Evolutionary conservation across 2,329 filamentous ascomycete species (phyloP).

Genomic region (Venturia pyrina): DNA sequence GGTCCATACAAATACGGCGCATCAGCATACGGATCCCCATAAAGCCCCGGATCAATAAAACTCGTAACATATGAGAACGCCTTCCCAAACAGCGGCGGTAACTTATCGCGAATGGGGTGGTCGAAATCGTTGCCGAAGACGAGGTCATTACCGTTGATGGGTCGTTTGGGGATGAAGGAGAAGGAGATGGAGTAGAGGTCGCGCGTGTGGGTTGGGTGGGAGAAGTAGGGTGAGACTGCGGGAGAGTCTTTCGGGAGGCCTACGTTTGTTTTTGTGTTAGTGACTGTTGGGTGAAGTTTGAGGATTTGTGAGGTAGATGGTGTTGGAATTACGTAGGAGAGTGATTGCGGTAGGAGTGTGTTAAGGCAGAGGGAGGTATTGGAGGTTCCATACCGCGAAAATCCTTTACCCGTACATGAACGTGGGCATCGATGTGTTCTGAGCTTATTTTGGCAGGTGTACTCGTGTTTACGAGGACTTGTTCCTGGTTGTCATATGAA

Average conservation of each 20-base stretch:
- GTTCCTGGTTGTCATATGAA: conserved; percentile 61
- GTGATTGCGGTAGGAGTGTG: no score
- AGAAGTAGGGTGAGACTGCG: conserved; percentile 30
- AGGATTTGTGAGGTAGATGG: not conserved
- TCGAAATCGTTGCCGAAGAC: conserved; percentile 97
- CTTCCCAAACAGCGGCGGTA: conserved; percentile 78
- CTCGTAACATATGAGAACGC: conserved; percentile 80
- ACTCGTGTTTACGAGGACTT: conserved; percentile 64
- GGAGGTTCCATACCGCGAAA: conserved; percentile 34
- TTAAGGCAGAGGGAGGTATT: not conserved
- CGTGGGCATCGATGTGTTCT: conserved; percentile 51
- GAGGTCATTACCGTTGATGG: conserved; percentile 59
- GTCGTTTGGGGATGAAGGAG: conserved; percentile 60
- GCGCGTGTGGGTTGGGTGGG: conserved; percentile 25
- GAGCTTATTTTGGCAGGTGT: conserved; percentile 53
- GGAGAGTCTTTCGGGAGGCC: conserved; percentile 67
- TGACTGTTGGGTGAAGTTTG: not conserved
- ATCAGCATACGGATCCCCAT: conserved; percentile 84
- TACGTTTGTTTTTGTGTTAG: conserved; percentile 18
- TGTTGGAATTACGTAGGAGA: not conserved
- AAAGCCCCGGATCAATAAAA: conserved; percentile 83
- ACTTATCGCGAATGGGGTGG: conserved; percentile 70
- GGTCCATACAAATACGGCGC: conserved; percentile 78
- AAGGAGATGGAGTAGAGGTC: conserved; percentile 85
- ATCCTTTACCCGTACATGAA: conserved; percentile 66